These are phyloP conservation scores for Adansonia gregorii DNA, from an alignment of 441 rosid species.

Conservation along the genomic window DNA sequence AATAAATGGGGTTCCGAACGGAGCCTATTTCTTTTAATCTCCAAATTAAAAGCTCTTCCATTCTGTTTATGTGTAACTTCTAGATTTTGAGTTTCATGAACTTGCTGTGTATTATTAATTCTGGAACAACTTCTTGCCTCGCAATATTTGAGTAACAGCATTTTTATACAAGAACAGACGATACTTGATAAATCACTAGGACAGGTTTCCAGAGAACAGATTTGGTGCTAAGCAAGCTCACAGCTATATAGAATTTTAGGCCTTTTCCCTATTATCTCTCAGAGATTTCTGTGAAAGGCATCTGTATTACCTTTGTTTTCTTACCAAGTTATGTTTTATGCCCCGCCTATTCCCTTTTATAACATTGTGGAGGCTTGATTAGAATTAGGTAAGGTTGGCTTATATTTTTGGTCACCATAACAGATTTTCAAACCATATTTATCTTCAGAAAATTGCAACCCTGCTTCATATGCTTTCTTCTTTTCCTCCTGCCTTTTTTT, in stretches of 20 bases:
- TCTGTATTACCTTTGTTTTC: background rate
- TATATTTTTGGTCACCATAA: background rate
- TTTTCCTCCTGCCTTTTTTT: background rate
- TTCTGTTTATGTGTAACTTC: constrained; percentile 2
- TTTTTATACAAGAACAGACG: background rate
- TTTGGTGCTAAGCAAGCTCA: background rate
- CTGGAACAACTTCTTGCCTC: background rate
- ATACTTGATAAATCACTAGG: background rate
- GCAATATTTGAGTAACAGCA: background rate
- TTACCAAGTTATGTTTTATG: background rate
- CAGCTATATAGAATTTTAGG: background rate
- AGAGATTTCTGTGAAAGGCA: background rate
- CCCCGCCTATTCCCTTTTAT: background rate
- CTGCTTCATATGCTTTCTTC: background rate
- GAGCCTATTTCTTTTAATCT: background rate
- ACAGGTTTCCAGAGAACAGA: background rate
- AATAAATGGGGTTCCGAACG: too few relatives aligned
- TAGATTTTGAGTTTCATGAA: background rate
- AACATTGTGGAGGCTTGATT: constrained; percentile 3
- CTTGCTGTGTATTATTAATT: background rate
- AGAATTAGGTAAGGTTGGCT: background rate
- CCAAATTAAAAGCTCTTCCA: background rate
- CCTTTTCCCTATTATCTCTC: background rate
- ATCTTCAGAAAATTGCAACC: constrained; percentile 15
- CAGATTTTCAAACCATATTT: background rate